phyloP scores from a whole-genome alignment of 1,139 yeast genomes.

The Magnusiomyces magnusii region DNA sequence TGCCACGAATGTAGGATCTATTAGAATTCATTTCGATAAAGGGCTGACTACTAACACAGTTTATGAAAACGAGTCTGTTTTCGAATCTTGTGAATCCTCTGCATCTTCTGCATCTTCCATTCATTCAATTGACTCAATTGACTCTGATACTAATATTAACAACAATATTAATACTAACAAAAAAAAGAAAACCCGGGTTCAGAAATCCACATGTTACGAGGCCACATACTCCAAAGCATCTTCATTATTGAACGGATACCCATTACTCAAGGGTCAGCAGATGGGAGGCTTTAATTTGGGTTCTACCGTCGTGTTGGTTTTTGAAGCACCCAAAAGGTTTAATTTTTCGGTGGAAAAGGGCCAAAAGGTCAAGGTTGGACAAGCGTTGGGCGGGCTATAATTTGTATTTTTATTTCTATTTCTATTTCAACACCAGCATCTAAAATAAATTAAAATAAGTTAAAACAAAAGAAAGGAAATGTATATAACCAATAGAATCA shows the following conservation, averaged over 20 bases:
- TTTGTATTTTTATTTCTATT: too few species aligned
- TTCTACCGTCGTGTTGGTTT: slow-evolving; percentile 88
- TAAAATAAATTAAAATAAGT: not conserved
- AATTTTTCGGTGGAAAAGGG: slow-evolving; percentile 63
- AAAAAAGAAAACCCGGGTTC: slow-evolving; percentile 31
- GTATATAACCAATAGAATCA: not conserved
- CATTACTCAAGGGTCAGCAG: slow-evolving; percentile 85
- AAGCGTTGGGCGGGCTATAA: slow-evolving; percentile 50
- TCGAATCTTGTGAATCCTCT: not conserved
- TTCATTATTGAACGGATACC: slow-evolving; percentile 74
- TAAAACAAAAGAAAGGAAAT: not conserved
- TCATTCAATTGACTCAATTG: not conserved
- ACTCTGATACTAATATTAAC: not conserved
- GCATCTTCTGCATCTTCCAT: not conserved
- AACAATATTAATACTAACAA: not conserved
- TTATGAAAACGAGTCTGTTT: slow-evolving; percentile 37
- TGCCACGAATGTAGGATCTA: slow-evolving; percentile 97
- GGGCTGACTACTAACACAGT: slow-evolving; percentile 77
- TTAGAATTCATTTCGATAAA: slow-evolving; percentile 84
- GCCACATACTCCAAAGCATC: slow-evolving; percentile 87
- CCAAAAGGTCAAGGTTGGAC: slow-evolving; percentile 78
- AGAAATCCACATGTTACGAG: slow-evolving; percentile 83
- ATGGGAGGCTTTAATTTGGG: slow-evolving; percentile 98
- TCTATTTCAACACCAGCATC: too few species aligned
- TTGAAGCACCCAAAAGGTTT: slow-evolving; percentile 85